Conservation (phyloP, 345 rosid species). For the Eucalyptus pauciflora region DNA sequence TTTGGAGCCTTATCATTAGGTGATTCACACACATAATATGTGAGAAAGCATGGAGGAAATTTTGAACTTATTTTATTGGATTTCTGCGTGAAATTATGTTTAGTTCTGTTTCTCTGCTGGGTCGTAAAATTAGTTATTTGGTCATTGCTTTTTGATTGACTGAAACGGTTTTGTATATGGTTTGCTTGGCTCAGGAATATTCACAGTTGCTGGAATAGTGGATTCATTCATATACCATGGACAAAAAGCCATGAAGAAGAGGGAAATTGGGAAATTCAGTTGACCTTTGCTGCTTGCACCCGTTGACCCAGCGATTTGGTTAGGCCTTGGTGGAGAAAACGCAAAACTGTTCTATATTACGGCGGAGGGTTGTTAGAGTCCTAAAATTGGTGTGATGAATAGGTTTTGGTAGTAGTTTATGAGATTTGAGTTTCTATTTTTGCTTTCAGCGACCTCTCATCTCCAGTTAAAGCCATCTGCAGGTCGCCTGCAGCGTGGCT, state of each 20-base stretch:
- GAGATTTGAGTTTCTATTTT: background rate
- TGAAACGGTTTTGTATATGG: background rate
- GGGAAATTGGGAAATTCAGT: constrained; percentile 70
- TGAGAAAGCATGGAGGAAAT: background rate
- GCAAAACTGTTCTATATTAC: background rate
- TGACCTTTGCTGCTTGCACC: constrained; percentile 1
- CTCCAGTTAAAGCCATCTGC: background rate
- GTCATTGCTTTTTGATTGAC: background rate
- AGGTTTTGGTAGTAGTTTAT: background rate
- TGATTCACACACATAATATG: background rate
- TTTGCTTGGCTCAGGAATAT: constrained; percentile 21
- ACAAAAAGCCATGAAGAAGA: constrained; percentile 73
- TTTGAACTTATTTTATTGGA: background rate
- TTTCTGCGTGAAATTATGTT: background rate
- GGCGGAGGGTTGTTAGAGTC: background rate
- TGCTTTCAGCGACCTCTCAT: background rate
- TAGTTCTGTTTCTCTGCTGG: background rate
- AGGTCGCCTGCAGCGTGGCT: background rate
- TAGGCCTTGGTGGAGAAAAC: background rate
- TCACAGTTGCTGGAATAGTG: constrained; percentile 72
- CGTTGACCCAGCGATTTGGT: background rate
- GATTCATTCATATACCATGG: constrained; percentile 82
- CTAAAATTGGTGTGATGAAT: background rate
- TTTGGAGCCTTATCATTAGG: background rate
- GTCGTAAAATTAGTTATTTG: background rate